phyloP scores from a whole-genome alignment of 805 yeast species.

The Yarrowia sp. region DNA sequence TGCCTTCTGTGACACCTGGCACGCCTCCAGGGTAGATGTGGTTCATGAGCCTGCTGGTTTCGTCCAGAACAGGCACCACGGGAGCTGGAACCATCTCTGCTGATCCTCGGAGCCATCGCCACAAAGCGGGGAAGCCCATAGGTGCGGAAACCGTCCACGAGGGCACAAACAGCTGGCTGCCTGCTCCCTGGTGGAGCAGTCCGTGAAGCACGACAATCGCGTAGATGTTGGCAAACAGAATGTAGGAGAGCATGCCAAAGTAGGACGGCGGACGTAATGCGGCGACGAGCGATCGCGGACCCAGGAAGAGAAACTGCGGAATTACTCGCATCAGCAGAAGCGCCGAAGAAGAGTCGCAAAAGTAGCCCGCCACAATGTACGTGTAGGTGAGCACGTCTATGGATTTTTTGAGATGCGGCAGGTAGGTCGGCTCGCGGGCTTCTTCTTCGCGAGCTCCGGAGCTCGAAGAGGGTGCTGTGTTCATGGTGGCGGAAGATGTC shows the following conservation, averaged over 20 bases:
- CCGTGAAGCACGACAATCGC: conserved; percentile 5
- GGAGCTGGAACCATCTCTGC: not conserved
- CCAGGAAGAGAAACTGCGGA: conserved; percentile 4
- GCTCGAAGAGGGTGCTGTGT: not conserved
- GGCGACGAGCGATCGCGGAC: not conserved
- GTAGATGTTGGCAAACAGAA: not conserved
- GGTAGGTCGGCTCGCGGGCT: conserved; percentile 6
- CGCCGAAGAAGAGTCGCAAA: conserved; percentile 15
- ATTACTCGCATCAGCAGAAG: not conserved
- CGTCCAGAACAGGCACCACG: not conserved
- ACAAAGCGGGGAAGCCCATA: not conserved
- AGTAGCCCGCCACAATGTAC: conserved; percentile 24
- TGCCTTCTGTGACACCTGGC: conserved; percentile 1
- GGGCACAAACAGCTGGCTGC: not conserved
- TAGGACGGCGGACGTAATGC: conserved; percentile 3
- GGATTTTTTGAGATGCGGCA: conserved; percentile 10
- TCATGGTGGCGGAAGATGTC: not conserved
- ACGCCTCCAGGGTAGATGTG: conserved; percentile 24
- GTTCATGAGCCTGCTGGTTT: not conserved
- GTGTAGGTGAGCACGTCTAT: conserved; percentile 24
- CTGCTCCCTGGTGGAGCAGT: not conserved
- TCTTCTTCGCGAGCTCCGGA: not conserved
- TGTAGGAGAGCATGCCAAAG: not conserved
- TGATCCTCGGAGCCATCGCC: not conserved
- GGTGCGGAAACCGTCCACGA: conserved; percentile 8